Base-by-base conservation (phyloP, 2,329 filamentous ascomycete species). In the Fusarium udum region DNA sequence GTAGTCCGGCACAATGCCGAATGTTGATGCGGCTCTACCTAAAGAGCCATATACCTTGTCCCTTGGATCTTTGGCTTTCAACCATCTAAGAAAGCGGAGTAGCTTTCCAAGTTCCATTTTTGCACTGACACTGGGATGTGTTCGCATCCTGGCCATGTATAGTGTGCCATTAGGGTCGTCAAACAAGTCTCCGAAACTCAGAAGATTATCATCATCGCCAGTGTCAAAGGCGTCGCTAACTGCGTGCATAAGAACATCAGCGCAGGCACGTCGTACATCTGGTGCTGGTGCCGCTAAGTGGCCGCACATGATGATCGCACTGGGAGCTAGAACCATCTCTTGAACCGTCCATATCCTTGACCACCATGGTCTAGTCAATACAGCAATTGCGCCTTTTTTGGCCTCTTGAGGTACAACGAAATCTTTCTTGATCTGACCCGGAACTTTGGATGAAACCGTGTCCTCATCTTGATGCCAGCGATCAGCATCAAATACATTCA, bases 371-470 rank as follows among this genome's bases (percentile, higher is more conserved):
- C 46, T 31, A 12, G 20, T 12, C 4, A 49, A 31, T 4, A 49
- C 22, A 16, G 28, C 46, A 0, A 49, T n/a, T 9, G 46, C 46
- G 28, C 46, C 28, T 14, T 6, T 49, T 16, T 16, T 16, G 0
- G 20, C 46, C 15, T 49, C 20, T 4, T 31, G 1, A 13, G 28
- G 20, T 31, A 31, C n/a, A 31, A 13, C 14, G 7, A 48, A 48
- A 8, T n/a, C 26, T 4, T 31, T 49, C 4, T 31, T 13, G 0
- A 15, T 7, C 6, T 15, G 13, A n/a, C 12, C 26, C 2, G 18
- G 14, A 4, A 16, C 20, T n/a, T 31, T 12, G 1, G 46, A 9
- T 4, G 14, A 4, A 14, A 4, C 3, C 4, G 4, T 8, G 10
- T 49, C 7, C 14, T 49, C 20, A 8, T 11, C 20, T 31, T 31